Percentiles rank a stretch among this genome's conserved stretches.
Evolutionary conservation across 352 stramenopile genomes (phyloP).

Genomic region (Globisporangium canariense): DNA sequence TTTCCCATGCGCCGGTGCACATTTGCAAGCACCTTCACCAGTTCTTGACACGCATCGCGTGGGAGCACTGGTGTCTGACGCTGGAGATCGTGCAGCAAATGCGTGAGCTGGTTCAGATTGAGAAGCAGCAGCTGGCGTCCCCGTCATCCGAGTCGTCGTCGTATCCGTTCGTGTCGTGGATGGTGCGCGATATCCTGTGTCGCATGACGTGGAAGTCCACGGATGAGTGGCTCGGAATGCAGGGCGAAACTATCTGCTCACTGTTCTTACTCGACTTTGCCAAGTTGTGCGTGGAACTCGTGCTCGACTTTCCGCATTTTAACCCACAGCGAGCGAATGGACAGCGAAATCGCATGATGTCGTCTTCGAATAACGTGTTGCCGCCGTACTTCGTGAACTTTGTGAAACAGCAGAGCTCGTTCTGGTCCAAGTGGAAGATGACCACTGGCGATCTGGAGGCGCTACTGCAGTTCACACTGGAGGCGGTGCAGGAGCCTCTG

Average conservation of each 20-base stretch:
- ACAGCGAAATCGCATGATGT: conserved; percentile 29
- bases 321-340: conserved; percentile 27
- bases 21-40: conserved; percentile 83
- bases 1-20: conserved; percentile 68
- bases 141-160: conserved; percentile 36
- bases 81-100: conserved; percentile 84
- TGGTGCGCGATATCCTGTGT: conserved; percentile 78
- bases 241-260: conserved; percentile 56
- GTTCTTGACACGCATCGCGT: conserved; percentile 74
- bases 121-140: conserved; percentile 52
- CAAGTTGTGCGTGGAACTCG: conserved; percentile 72
- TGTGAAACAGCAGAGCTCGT: conserved; percentile 67
- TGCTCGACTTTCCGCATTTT: conserved; percentile 77
- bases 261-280: conserved; percentile 70
- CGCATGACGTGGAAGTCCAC: conserved; percentile 79
- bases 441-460: conserved; percentile 47
- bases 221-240: conserved; percentile 55
- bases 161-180: conserved; percentile 81
- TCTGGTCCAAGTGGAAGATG: conserved; percentile 81
- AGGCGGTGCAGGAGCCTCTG: conserved; percentile 58
- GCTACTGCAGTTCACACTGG: conserved; percentile 53
- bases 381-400: conserved; percentile 87
- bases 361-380: conserved; percentile 61
- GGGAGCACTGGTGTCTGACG: conserved; percentile 82
- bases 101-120: conserved; percentile 62